Base-by-base conservation (phyloP, 1,284 basidiomycete species). In the Trametes versicolor region DNA sequence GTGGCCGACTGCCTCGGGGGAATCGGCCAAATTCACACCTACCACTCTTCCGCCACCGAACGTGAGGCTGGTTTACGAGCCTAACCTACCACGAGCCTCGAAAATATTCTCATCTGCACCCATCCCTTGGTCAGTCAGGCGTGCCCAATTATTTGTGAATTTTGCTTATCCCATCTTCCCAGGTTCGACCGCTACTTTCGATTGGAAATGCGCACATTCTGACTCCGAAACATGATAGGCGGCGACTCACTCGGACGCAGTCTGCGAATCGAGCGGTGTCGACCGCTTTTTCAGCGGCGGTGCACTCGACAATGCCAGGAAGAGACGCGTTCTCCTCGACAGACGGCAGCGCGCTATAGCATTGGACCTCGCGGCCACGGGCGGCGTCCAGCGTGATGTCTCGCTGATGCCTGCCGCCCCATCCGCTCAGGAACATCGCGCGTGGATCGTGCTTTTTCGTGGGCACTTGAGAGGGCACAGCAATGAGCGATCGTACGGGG, bases 391-490 rank as follows among this genome's bases (percentile, higher is more conserved):
- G 41, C 51, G 51, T 54, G 58, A 53, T 60, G 6, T 3, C 47
- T 43, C 34, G 21, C 36, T 25, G 57, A 25, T 39, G 39, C 17
- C 47, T 21, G 21, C 57, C 23, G 25, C 15, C 32, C 29, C 19
- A 27, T 23, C 8, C 3, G 34, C 36, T 39, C 47, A 37, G 27
- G 39, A 32, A 45, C 49, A 25, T 12, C 12, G 43, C 50, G 29
- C 29, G 23, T n/a, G 25, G 43, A 64, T 64, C 45, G 57, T 47
- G 17, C 43, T 36, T 32, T 47, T 32, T 39, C n/a, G 23, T 48
- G n/a, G 23, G 39, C 32, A 37, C 55, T 45, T 29, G 50, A 45
- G 9, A 23, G n/a, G 23, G 34, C 53, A 65, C 67, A 68, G 67
- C 64, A 59, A 55, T 62, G 8, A 15, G 57, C 47, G 61, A 61